Percentiles rank a stretch among this genome's conserved stretches.
These are phyloP conservation scores for Macrocybe sp. DNA, from an alignment of 1,284 basidiomycete genomes.

Conservation along the genomic window DNA sequence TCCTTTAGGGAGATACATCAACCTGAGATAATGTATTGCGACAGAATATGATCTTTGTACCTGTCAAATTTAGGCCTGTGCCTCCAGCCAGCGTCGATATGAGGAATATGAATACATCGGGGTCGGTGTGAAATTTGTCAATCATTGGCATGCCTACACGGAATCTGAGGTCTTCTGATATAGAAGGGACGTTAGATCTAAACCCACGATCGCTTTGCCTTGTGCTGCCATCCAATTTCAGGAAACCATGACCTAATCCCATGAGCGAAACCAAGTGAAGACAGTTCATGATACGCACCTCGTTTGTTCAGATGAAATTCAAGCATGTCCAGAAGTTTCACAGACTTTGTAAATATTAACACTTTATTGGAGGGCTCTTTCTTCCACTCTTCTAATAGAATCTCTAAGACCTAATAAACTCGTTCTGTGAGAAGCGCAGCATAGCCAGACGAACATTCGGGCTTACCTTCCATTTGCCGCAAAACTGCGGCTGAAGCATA, in stretches of 20 bases:
- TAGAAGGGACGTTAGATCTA: neutral
- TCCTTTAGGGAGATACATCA: slow-evolving; percentile 22
- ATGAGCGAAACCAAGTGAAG: neutral
- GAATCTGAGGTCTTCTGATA: neutral
- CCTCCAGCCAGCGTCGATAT: slow-evolving; percentile 79
- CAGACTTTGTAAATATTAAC: slow-evolving; percentile 82
- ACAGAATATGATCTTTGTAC: slow-evolving; percentile 13
- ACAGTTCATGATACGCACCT: slow-evolving; percentile 29
- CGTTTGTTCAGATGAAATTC: slow-evolving; percentile 59
- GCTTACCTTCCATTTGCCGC: slow-evolving; percentile 81
- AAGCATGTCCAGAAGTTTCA: slow-evolving; percentile 78
- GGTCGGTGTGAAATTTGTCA: slow-evolving; percentile 76
- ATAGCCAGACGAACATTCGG: slow-evolving; percentile 1
- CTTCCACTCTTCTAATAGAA: slow-evolving; percentile 61
- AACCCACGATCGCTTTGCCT: slow-evolving; percentile 58
- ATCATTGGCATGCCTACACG: slow-evolving; percentile 73
- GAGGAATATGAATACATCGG: slow-evolving; percentile 69
- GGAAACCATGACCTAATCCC: slow-evolving; percentile 53
- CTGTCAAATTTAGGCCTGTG: slow-evolving; percentile 70
- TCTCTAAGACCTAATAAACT: slow-evolving; percentile 51
- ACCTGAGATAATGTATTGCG: neutral
- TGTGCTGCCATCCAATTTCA: slow-evolving; percentile 71
- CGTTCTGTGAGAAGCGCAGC: slow-evolving; percentile 1
- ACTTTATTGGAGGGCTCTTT: slow-evolving; percentile 69
- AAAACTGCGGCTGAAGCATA: slow-evolving; percentile 57